Percentiles rank a stretch among this genome's conserved stretches.
Evolutionary conservation across 1,284 basidiomycete genomes (phyloP).

Genomic region (Puccinia sorghi): DNA sequence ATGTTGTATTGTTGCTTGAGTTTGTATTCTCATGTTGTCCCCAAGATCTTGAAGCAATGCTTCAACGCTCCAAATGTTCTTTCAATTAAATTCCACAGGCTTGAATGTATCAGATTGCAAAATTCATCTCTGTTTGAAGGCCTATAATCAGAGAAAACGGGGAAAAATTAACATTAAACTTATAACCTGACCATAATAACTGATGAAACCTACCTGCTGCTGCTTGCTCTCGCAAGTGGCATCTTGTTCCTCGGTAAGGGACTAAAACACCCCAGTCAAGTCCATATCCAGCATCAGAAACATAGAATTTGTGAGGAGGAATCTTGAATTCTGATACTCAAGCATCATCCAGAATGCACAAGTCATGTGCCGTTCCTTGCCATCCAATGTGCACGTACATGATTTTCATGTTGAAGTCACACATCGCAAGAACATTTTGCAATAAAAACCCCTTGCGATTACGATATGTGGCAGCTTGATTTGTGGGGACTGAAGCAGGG

Average conservation of each 20-base stretch:
- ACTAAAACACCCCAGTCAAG: slow-evolving; percentile 54
- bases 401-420: slow-evolving; percentile 58
- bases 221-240: slow-evolving; percentile 53
- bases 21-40: too few species aligned
- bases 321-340: slow-evolving; percentile 54
- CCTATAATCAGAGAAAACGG: neutral
- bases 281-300: slow-evolving; percentile 61
- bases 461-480: slow-evolving; percentile 53
- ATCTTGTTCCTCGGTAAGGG: slow-evolving; percentile 52
- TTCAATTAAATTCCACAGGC: too few species aligned
- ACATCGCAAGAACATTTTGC: slow-evolving; percentile 59
- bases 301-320: slow-evolving; percentile 58
- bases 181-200: neutral
- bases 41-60: too few species aligned
- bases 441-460: slow-evolving; percentile 59
- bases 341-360: slow-evolving; percentile 56
- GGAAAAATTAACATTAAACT: neutral
- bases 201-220: neutral
- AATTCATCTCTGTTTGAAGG: slow-evolving; percentile 48
- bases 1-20: too few species aligned
- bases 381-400: slow-evolving; percentile 59
- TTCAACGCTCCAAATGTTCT: too few species aligned
- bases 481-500: slow-evolving; percentile 54
- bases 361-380: slow-evolving; percentile 59
- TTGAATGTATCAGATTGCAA: slow-evolving; percentile 39